Percentiles rank a stretch among this genome's conserved stretches.
phyloP scores from a whole-genome alignment of 768 basidiomycete species.

The Pleurotus platypus region DNA sequence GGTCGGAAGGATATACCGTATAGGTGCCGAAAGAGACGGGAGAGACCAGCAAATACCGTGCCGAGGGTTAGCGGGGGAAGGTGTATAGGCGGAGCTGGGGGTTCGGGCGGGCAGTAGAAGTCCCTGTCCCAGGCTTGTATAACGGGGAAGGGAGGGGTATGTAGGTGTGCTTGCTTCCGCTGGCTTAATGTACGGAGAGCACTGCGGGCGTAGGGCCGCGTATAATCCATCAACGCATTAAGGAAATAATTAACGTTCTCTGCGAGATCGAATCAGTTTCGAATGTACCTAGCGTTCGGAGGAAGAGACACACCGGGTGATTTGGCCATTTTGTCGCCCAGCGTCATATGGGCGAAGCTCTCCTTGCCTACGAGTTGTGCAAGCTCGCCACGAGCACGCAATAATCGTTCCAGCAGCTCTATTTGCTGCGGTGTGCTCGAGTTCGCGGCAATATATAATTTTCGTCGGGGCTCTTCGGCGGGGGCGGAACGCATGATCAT shows the following conservation, averaged over 20 bases:
- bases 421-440: constrained; percentile 74
- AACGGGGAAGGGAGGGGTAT: constrained; percentile 49
- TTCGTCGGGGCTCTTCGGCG: constrained; percentile 74
- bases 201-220: constrained; percentile 68
- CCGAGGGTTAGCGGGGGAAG: constrained; percentile 80
- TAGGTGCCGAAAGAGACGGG: constrained; percentile 78
- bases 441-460: constrained; percentile 81
- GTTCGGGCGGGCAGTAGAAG: constrained; percentile 82
- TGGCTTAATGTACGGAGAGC: constrained; percentile 66
- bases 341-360: constrained; percentile 83
- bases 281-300: constrained; percentile 4
- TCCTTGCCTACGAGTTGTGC: constrained; percentile 81
- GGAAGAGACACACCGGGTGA: constrained; percentile 56
- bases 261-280: constrained; percentile 18
- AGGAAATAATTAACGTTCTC: constrained; percentile 89
- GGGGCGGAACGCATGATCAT: constrained; percentile 92
- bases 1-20: constrained; percentile 87
- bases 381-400: constrained; percentile 76
- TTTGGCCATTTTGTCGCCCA: constrained; percentile 97
- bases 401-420: constrained; percentile 68
- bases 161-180: constrained; percentile 75
- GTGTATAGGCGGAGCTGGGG: constrained; percentile 69
- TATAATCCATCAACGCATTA: constrained; percentile 74
- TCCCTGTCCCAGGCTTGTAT: constrained; percentile 98
- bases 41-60: constrained; percentile 90